These are phyloP conservation scores for Cerrena zonata DNA, from an alignment of 1,284 basidiomycete species.

Conservation along the genomic window DNA sequence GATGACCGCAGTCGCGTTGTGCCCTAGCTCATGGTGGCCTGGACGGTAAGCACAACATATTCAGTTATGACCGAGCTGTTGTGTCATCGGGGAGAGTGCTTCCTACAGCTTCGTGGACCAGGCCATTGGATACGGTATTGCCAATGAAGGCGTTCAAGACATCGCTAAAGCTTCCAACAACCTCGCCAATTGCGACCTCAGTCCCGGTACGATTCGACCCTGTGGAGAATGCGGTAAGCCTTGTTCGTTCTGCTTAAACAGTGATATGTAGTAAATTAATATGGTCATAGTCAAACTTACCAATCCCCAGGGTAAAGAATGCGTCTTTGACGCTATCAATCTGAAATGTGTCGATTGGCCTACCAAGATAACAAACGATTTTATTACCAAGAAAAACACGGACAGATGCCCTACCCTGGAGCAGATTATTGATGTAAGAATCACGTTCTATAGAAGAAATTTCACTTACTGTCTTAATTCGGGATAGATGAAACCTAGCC, in stretches of 20 bases:
- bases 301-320: background rate
- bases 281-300: background rate
- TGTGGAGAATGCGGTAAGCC: background rate
- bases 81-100: background rate
- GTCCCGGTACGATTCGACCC: background rate
- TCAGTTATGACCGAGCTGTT: background rate
- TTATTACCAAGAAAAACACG: background rate
- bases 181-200: background rate
- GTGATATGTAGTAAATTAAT: background rate
- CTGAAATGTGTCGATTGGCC: background rate
- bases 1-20: background rate
- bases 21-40: background rate
- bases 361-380: background rate
- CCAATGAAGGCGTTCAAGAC: background rate
- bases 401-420: background rate
- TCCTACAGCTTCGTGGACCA: background rate
- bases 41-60: background rate
- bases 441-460: background rate
- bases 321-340: background rate
- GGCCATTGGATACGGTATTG: no score
- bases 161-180: background rate
- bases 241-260: background rate
- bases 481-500: background rate
- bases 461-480: background rate
- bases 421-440: background rate